Evolutionary conservation across 768 basidiomycete genomes (phyloP), one percentile per base, ranked within the genome.

Genomic region (Tremella fuciformis): DNA sequence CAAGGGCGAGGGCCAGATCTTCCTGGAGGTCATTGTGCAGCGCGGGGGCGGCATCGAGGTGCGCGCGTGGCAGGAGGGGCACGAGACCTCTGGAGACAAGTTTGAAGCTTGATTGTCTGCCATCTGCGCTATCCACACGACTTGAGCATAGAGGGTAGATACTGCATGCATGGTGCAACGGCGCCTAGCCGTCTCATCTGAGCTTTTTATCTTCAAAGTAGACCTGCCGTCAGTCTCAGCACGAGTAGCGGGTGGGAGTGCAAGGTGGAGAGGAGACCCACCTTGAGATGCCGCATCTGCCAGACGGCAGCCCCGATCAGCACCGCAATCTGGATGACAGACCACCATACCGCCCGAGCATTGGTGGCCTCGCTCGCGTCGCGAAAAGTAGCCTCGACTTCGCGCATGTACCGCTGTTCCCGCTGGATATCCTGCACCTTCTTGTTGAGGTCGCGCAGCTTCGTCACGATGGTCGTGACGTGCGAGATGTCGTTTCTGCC

Each of bases 371-470:
- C 96, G 67, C 89, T 92, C 62, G 97, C 77, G 78, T 91, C 80
- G 39, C 96, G 81, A 74, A 88, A 99, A 67, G 89, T 87, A 11
- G 88, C 82, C 78, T 99, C 96, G 64, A 96, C 81, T 79, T 99
- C 94, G 42, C 96, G 83, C 80, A 98, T 94, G 74, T 97, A 99
- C 78, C 93, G 89, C 79, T 99, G 96, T 78, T 98, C 96, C 22
- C 91, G 82, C 47, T 91, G 83, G 55, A 98, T 88, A 68, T 94
- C 91, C 76, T 89, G 89, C 50, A 99, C 81, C 77, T 91, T 94
- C 71, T 85, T 83, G 78, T 98, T 99, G 61, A 99, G 81, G 70
- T 98, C 96, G 24, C 90, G 86, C 55, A 99, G 82, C 77, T 90
- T 78, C 40, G 70, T 65, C 6, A 76, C 67, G 22, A 78, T 67